A percentile compares a stretch with the other conserved stretches of the same genome.
phyloP scores from a whole-genome alignment of 257 asterid species.

The Capsicum baccatum region DNA sequence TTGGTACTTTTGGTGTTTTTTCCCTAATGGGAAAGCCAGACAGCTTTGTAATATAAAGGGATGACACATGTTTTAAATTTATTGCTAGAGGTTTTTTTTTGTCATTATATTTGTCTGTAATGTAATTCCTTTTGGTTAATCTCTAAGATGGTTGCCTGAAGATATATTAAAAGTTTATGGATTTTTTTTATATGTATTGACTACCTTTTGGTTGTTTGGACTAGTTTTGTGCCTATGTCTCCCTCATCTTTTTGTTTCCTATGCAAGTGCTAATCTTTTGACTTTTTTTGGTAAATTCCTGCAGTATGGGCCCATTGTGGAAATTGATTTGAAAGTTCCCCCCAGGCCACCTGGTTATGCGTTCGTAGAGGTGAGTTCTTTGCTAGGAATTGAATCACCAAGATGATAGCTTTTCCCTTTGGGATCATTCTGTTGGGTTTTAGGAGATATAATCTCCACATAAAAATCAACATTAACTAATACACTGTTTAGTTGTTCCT shows the following conservation, averaged over 20 bases:
- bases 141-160: not conserved
- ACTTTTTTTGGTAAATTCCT: slow-evolving; percentile 27
- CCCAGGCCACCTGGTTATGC: slow-evolving; percentile 94
- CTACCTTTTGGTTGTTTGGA: slow-evolving; percentile 1
- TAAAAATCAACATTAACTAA: not conserved
- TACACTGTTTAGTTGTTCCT: not conserved
- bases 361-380: slow-evolving; percentile 75
- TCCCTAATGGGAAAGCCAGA: not conserved
- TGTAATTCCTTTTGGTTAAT: too few relatives aligned
- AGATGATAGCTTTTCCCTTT: not conserved
- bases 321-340: slow-evolving; percentile 81
- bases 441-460: slow-evolving; percentile 3
- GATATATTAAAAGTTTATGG: not conserved
- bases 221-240: not conserved
- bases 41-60: not conserved
- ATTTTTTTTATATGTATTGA: not conserved
- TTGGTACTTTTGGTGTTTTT: not conserved
- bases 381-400: not conserved
- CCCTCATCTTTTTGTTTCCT: not conserved
- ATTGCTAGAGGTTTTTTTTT: not conserved
- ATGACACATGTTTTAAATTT: not conserved
- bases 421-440: not conserved
- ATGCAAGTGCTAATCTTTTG: slow-evolving; percentile 12
- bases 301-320: slow-evolving; percentile 80
- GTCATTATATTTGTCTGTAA: not conserved